A percentile compares a stretch with the other conserved stretches of the same genome.
Conservation (phyloP, 2,329 filamentous ascomycete genomes). For the Myriosclerotinia curreyana region DNA sequence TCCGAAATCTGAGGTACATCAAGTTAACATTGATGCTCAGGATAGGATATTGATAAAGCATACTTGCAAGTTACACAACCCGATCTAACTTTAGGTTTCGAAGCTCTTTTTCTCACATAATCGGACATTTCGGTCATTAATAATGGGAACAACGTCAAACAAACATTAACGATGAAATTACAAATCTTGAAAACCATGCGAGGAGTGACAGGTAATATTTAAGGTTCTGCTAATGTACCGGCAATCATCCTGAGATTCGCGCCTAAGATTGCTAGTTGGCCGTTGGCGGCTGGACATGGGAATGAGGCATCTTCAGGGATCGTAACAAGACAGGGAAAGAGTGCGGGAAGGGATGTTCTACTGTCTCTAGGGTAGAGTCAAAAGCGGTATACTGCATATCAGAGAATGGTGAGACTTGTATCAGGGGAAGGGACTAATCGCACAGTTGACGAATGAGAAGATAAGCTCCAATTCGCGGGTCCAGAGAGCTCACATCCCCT, state of each 20-base stretch:
- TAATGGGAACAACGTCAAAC: background rate
- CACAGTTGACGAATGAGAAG: background rate
- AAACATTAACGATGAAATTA: background rate
- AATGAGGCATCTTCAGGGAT: background rate
- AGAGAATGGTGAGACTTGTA: constrained; percentile 1
- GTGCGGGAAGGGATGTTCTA: background rate
- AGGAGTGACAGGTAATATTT: background rate
- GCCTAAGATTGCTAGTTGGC: background rate
- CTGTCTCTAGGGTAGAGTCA: background rate
- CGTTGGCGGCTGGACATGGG: background rate
- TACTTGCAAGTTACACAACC: constrained; percentile 34
- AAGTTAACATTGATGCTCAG: background rate
- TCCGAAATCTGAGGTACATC: constrained; percentile 30
- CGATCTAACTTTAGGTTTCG: constrained; percentile 19
- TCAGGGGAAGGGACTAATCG: background rate
- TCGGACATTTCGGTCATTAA: constrained; percentile 17
- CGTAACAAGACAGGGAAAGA: background rate
- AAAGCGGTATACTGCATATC: background rate
- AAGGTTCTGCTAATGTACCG: background rate
- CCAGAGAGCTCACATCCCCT: background rate
- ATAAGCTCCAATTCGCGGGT: background rate
- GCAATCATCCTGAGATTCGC: background rate
- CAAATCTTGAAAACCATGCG: background rate
- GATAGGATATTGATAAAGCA: background rate
- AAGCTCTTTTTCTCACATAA: constrained; percentile 20